Conservation (phyloP, 2,329 filamentous ascomycete genomes). For the Coniosporium tulheliwenetii region DNA sequence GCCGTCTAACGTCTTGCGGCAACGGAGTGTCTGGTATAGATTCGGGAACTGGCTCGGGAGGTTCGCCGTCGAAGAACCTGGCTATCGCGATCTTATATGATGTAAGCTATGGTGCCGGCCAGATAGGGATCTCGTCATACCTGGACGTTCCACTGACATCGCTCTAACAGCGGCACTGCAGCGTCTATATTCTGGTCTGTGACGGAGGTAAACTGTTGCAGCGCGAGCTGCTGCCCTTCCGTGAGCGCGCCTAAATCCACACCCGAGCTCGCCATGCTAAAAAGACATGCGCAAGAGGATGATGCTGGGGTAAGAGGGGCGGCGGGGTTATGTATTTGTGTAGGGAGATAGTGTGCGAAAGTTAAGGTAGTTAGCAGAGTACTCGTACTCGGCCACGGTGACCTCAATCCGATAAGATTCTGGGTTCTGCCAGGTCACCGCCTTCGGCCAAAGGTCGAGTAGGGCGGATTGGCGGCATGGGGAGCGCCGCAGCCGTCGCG, state of each 20-base stretch:
- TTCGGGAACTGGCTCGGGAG: constrained; percentile 65
- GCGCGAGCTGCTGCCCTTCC: constrained; percentile 60
- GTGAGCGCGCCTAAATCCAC: constrained; percentile 56
- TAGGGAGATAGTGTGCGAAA: not conserved
- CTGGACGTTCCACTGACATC: constrained; percentile 94
- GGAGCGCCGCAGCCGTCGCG: too few relatives aligned
- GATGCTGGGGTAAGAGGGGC: not conserved
- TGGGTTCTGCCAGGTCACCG: too few relatives aligned
- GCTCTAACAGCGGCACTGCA: constrained; percentile 62
- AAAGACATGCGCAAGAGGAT: not conserved
- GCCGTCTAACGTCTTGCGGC: constrained; percentile 44
- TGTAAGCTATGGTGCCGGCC: constrained; percentile 6
- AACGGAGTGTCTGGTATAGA: constrained; percentile 49
- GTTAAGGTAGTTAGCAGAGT: constrained; percentile 7
- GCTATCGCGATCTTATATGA: constrained; percentile 68
- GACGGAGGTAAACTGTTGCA: constrained; percentile 78
- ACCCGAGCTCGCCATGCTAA: constrained; percentile 20
- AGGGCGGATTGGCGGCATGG: too few relatives aligned
- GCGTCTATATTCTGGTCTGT: constrained; percentile 68
- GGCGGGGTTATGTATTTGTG: not conserved
- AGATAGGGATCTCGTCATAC: constrained; percentile 26
- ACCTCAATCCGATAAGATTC: not conserved
- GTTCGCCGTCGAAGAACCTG: constrained; percentile 95
- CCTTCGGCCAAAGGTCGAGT: too few relatives aligned
- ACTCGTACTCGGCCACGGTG: not conserved